Percentiles rank a stretch among this genome's conserved stretches.
Evolutionary conservation across 108 stramenopile genomes (phyloP).

Genomic region (Cyclostephanos invisitatus): DNA sequence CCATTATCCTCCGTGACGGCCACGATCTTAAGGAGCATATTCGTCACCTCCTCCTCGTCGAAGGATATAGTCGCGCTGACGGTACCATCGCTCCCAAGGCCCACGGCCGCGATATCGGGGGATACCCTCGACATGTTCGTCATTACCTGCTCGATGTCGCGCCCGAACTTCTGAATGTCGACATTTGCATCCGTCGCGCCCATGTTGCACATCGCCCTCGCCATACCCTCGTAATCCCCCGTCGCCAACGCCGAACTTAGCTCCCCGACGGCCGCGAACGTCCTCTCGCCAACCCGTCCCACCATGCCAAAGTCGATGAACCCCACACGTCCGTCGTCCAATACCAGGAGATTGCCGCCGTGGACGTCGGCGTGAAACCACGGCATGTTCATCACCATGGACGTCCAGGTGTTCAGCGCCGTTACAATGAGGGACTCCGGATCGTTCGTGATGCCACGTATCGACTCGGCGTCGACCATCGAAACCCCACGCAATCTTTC

Average conservation of each 20-base stretch:
- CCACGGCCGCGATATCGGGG: slow-evolving; percentile 72
- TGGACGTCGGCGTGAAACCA: slow-evolving; percentile 99
- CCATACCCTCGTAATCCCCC: slow-evolving; percentile 87
- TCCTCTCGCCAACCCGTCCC: slow-evolving; percentile 86
- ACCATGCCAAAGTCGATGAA: slow-evolving; percentile 99
- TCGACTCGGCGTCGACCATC: slow-evolving; percentile 86
- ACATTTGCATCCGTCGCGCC: slow-evolving; percentile 90
- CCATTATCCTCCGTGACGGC: slow-evolving; percentile 92
- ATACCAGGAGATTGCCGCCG: slow-evolving; percentile 80
- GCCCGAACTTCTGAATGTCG: slow-evolving; percentile 81
- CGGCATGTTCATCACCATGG: slow-evolving; percentile 84
- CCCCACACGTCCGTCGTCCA: slow-evolving; percentile 91
- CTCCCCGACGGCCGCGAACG: slow-evolving; percentile 86
- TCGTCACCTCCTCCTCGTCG: slow-evolving; percentile 89
- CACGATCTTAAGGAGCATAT: slow-evolving; percentile 86
- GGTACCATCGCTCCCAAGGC: slow-evolving; percentile 51
- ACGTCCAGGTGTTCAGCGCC: slow-evolving; percentile 94
- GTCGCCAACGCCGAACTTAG: slow-evolving; percentile 74
- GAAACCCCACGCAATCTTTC: slow-evolving; percentile 86
- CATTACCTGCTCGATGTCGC: slow-evolving; percentile 88
- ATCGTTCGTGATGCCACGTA: slow-evolving; percentile 65
- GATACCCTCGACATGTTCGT: slow-evolving; percentile 66
- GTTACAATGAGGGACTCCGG: slow-evolving; percentile 87
- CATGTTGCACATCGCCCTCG: slow-evolving; percentile 84
- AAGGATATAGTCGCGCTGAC: slow-evolving; percentile 60